Evolutionary conservation across 163 green algal species (phyloP).

Genomic region (Scenedesmus sp.): DNA sequence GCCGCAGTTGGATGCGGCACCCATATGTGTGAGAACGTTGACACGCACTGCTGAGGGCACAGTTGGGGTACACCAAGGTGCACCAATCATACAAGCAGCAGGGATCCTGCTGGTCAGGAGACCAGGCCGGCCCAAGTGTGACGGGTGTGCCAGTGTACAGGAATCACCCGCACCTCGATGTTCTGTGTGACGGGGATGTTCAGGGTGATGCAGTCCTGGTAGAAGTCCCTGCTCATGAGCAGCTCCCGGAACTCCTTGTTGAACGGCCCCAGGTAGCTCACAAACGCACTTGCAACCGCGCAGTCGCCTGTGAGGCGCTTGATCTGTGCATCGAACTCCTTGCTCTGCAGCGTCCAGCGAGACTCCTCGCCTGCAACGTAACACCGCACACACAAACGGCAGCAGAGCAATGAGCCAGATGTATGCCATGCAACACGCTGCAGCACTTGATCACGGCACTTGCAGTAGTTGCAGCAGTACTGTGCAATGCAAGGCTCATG

Average conservation of each 20-base stretch:
- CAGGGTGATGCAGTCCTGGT: conserved; percentile 79
- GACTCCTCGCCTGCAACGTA: conserved; percentile 82
- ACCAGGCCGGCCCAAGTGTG: neutral
- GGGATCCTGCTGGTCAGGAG: neutral
- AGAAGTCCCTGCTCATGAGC: conserved; percentile 89
- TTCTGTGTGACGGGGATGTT: conserved; percentile 85
- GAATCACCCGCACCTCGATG: conserved; percentile 70
- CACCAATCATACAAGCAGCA: neutral
- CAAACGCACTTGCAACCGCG: conserved; percentile 88
- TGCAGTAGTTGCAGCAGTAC: neutral
- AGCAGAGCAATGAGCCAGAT: neutral
- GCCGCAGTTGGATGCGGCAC: neutral
- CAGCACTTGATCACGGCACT: neutral
- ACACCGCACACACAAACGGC: neutral
- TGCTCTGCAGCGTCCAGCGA: conserved; percentile 91
- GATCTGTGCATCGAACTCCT: conserved; percentile 90
- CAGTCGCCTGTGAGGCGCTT: conserved; percentile 93
- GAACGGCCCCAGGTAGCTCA: conserved; percentile 96
- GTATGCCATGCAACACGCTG: neutral
- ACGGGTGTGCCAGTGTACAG: neutral
- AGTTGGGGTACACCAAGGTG: neutral
- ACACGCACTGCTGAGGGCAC: too few species aligned
- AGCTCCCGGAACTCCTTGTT: conserved; percentile 96
- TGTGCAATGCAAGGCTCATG: neutral
- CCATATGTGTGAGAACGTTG: too few species aligned